phyloP scores from a whole-genome alignment of 2,329 filamentous ascomycete species.

The Verticillium nonalfalfae region DNA sequence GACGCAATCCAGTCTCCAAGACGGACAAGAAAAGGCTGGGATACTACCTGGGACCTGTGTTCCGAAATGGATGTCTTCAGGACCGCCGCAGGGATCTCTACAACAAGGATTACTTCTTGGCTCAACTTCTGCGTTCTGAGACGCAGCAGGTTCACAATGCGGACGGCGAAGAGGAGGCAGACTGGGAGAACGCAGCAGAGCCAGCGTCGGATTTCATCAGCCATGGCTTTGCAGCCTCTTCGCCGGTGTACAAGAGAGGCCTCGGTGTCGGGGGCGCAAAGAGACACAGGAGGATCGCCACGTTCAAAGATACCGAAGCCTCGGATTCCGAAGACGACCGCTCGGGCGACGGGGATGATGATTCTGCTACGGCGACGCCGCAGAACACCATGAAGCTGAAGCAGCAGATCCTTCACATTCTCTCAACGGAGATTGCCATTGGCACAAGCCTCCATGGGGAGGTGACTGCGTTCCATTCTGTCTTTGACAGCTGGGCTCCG shows the following conservation, averaged over 20 bases:
- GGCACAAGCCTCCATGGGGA: constrained; percentile 37
- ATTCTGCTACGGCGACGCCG: constrained; percentile 24
- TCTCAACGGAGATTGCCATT: constrained; percentile 39
- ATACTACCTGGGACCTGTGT: constrained; percentile 28
- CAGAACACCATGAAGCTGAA: constrained; percentile 32
- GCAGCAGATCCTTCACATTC: constrained; percentile 38
- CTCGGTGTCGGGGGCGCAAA: background rate
- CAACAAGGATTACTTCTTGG: constrained; percentile 36
- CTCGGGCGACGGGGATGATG: constrained; percentile 24
- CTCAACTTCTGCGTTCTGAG: constrained; percentile 28
- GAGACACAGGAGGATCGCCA: background rate
- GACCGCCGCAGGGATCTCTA: constrained; percentile 23
- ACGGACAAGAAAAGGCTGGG: constrained; percentile 18
- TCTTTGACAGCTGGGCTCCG: constrained; percentile 37
- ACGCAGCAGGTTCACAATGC: constrained; percentile 12
- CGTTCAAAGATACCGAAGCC: background rate
- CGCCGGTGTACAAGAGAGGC: background rate
- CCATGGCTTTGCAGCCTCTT: background rate
- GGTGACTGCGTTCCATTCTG: constrained; percentile 36
- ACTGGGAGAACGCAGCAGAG: constrained; percentile 15
- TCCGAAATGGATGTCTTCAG: constrained; percentile 20
- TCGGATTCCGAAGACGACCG: background rate
- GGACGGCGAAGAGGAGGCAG: constrained; percentile 32
- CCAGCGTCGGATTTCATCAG: background rate
- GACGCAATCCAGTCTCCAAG: constrained; percentile 19